Conservation (phyloP, 2,329 filamentous ascomycete species). For the Cladosporium sphaerospermum region DNA sequence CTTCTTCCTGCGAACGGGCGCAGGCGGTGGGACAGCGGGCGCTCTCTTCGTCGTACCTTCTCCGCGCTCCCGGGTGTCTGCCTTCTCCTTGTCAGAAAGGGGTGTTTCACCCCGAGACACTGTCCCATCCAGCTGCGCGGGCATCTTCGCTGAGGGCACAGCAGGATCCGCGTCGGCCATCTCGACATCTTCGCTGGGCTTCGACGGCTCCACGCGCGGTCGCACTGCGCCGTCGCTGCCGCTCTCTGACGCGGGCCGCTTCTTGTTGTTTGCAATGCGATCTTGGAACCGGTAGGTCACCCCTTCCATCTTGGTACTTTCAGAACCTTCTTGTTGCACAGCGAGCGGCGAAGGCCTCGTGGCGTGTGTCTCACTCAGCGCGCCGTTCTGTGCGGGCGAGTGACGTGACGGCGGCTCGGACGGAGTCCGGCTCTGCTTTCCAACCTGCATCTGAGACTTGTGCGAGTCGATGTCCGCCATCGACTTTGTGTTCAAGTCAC, state of each 20-base stretch:
- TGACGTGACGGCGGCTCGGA: background rate
- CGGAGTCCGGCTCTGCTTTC: background rate
- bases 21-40: constrained; percentile 12
- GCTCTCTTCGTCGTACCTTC: constrained; percentile 10
- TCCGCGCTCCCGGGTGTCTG: constrained; percentile 11
- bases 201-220: constrained; percentile 6
- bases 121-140: constrained; percentile 12
- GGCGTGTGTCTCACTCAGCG: background rate
- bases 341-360: background rate
- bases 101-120: constrained; percentile 22
- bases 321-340: background rate
- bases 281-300: constrained; percentile 27
- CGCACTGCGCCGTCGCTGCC: constrained; percentile 7
- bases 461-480: constrained; percentile 21
- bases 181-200: constrained; percentile 23
- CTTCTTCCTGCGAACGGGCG: constrained; percentile 20
- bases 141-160: background rate
- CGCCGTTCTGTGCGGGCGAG: background rate
- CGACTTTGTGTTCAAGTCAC: constrained; percentile 14
- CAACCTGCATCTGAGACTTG: constrained; percentile 7
- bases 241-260: constrained; percentile 12
- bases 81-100: constrained; percentile 13
- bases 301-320: constrained; percentile 31
- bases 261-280: constrained; percentile 20
- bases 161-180: constrained; percentile 24